These are phyloP conservation scores for Bipolaris oryzae DNA, from an alignment of 2,329 filamentous ascomycete species.

Conservation along the genomic window DNA sequence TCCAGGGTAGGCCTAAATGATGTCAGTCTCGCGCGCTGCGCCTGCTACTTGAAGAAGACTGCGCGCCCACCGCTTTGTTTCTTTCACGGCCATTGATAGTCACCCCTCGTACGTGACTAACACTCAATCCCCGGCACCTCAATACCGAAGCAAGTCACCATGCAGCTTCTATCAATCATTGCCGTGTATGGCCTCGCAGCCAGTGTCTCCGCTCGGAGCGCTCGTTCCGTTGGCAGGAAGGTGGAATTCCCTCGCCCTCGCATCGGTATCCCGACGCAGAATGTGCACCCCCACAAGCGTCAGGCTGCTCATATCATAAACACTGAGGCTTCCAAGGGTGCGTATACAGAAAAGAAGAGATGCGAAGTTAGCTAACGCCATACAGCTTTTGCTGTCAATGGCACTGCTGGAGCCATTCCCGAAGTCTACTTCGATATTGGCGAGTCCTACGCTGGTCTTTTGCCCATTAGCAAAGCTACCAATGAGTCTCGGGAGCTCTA, in stretches of 20 bases:
- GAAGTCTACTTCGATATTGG: conserved; percentile 54
- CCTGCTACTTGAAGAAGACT: conserved; percentile 9
- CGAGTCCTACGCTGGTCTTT: conserved; percentile 53
- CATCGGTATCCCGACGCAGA: conserved; percentile 26
- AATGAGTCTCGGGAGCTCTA: conserved; percentile 57
- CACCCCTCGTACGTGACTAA: conserved; percentile 8
- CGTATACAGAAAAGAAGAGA: neutral
- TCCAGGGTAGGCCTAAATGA: conserved; percentile 15
- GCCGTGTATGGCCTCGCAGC: conserved; percentile 36
- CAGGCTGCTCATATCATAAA: conserved; percentile 43
- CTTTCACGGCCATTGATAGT: conserved; percentile 10
- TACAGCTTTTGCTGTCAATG: conserved; percentile 47
- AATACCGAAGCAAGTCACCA: conserved; percentile 18
- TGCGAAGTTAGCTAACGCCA: conserved; percentile 5
- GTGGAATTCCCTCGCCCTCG: conserved; percentile 36
- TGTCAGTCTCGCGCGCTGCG: conserved; percentile 7
- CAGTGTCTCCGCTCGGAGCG: conserved; percentile 37
- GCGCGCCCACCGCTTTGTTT: neutral
- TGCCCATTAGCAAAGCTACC: conserved; percentile 59
- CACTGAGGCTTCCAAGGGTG: conserved; percentile 44
- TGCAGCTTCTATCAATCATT: conserved; percentile 44
- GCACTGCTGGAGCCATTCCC: conserved; percentile 53
- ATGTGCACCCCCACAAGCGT: conserved; percentile 31
- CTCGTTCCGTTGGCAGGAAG: conserved; percentile 39
- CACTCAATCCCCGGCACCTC: neutral